A percentile compares a stretch with the other conserved stretches of the same genome.
Evolutionary conservation across 75 land plant species (phyloP).

Genomic region (Sequoia sempervirens): DNA sequence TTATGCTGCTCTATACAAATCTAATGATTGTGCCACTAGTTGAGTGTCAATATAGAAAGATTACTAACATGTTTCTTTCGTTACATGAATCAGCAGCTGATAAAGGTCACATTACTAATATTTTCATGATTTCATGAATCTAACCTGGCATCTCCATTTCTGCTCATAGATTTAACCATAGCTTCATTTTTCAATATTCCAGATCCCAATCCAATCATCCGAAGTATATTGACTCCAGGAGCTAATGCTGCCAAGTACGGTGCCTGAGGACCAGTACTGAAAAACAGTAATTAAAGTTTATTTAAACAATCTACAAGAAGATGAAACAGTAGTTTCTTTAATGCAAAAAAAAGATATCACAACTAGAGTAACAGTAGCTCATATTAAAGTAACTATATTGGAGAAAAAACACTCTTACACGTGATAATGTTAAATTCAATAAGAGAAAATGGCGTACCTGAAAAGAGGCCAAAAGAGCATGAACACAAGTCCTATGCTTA

Average conservation of each 20-base stretch:
- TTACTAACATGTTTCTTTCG: neutral
- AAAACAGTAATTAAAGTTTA: slow-evolving; percentile 5
- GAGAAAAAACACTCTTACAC: neutral
- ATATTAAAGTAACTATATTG: neutral
- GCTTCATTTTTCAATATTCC: slow-evolving; percentile 80
- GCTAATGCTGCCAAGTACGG: slow-evolving; percentile 72
- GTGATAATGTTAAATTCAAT: neutral
- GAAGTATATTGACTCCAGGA: slow-evolving; percentile 69
- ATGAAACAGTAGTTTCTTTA: neutral
- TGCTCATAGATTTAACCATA: slow-evolving; percentile 82
- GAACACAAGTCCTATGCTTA: slow-evolving; percentile 77
- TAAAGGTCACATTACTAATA: neutral
- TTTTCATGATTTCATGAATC: neutral
- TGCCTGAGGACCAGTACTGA: slow-evolving; percentile 58
- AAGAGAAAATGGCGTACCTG: slow-evolving; percentile 48
- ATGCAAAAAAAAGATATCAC: neutral
- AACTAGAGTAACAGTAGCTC: neutral
- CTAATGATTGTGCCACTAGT: neutral
- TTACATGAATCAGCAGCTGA: neutral
- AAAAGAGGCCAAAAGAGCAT: slow-evolving; percentile 97
- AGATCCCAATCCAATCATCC: slow-evolving; percentile 79
- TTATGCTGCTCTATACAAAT: neutral
- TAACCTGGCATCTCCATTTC: slow-evolving; percentile 85
- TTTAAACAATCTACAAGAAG: neutral
- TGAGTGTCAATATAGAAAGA: neutral